Percentiles rank a stretch among this genome's conserved stretches.
phyloP scores from a whole-genome alignment of 495 filamentous ascomycete genomes.

The Bacidia gigantensis region DNA sequence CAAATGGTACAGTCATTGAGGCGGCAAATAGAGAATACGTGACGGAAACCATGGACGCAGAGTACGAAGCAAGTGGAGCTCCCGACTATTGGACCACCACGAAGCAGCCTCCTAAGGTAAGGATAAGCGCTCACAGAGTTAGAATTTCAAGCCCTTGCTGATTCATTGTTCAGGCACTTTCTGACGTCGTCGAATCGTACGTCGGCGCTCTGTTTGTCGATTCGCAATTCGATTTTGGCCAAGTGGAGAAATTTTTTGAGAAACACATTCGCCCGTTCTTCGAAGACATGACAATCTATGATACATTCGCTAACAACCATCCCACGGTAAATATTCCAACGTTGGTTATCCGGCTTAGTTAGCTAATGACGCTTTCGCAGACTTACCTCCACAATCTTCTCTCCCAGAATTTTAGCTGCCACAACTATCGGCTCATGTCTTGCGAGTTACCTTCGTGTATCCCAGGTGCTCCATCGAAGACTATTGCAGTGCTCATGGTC shows the following conservation, averaged over 20 bases:
- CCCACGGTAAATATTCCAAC: constrained; percentile 40
- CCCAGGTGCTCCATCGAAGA: constrained; percentile 33
- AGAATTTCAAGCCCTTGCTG: not conserved
- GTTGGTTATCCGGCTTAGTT: no score
- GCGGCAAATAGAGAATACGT: constrained; percentile 57
- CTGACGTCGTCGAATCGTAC: constrained; percentile 83
- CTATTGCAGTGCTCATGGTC: constrained; percentile 59
- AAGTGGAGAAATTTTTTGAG: constrained; percentile 66
- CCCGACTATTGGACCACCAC: constrained; percentile 66
- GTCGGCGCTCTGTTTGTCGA: constrained; percentile 88
- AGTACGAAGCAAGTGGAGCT: constrained; percentile 37
- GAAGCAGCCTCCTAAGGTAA: constrained; percentile 58
- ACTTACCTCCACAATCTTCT: constrained; percentile 42
- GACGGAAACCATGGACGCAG: constrained; percentile 45
- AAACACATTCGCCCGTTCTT: constrained; percentile 63
- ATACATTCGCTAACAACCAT: constrained; percentile 78
- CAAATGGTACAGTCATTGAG: constrained; percentile 43
- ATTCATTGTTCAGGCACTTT: constrained; percentile 42
- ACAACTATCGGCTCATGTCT: constrained; percentile 40
- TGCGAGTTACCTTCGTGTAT: constrained; percentile 30
- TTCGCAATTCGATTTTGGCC: constrained; percentile 60
- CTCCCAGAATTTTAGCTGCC: constrained; percentile 37
- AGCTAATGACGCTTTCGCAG: no score
- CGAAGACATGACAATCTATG: constrained; percentile 76
- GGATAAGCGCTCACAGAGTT: not conserved